Conservation (phyloP, 2,329 filamentous ascomycete genomes). For the Neonectria magnoliae region DNA sequence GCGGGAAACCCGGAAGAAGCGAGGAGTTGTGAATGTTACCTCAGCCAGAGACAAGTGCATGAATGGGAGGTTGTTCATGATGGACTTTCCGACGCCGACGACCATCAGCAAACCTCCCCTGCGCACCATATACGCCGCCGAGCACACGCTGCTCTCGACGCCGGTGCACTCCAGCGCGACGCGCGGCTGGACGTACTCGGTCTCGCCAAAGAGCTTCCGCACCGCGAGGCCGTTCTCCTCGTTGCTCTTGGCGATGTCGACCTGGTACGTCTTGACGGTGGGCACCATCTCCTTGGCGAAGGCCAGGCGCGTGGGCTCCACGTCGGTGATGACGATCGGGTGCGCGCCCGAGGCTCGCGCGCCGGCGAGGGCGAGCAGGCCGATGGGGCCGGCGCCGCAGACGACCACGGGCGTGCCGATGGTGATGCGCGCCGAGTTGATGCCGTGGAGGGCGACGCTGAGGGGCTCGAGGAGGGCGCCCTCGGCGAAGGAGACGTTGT, state of each 20-base stretch:
- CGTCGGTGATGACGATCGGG: constrained; percentile 71
- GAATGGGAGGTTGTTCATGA: constrained; percentile 74
- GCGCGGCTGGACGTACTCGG: constrained; percentile 66
- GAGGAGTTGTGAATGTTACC: constrained; percentile 44
- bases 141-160: constrained; percentile 70
- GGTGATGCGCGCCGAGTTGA: constrained; percentile 61
- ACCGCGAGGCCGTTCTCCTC: constrained; percentile 63
- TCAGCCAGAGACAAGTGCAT: constrained; percentile 73
- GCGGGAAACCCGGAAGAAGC: background rate
- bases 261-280: constrained; percentile 62
- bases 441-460: constrained; percentile 70
- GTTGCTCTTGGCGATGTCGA: constrained; percentile 56
- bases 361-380: constrained; percentile 65
- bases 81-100: constrained; percentile 69
- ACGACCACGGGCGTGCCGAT: constrained; percentile 66
- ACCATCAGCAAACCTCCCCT: constrained; percentile 70
- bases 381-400: constrained; percentile 72
- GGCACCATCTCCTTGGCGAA: constrained; percentile 70
- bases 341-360: constrained; percentile 70
- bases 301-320: constrained; percentile 63
- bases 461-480: constrained; percentile 73
- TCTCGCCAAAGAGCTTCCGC: constrained; percentile 61
- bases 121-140: constrained; percentile 65
- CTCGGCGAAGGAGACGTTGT: constrained; percentile 65
- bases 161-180: constrained; percentile 74